A percentile compares a stretch with the other conserved stretches of the same genome.
Evolutionary conservation across 257 asterid genomes (phyloP).

Genomic region (Ilex aquifolium): DNA sequence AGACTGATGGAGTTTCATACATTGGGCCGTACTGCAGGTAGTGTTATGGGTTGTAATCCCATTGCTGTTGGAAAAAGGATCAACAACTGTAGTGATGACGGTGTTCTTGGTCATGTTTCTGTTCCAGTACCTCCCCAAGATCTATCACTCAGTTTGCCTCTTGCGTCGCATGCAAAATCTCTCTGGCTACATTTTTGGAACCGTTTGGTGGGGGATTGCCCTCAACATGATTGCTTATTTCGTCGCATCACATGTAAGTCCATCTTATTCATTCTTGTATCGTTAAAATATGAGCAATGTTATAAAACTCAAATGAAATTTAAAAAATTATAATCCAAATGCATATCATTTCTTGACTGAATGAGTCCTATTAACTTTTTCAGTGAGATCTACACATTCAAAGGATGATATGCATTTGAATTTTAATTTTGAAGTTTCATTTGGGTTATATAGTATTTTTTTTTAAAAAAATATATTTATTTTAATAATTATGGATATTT

Average conservation of each 20-base stretch:
- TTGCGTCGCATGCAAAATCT: conserved; percentile 80
- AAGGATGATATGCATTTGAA: too few relatives aligned
- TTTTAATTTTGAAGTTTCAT: too few relatives aligned
- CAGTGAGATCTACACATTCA: too few relatives aligned
- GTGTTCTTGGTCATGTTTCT: conserved; percentile 54
- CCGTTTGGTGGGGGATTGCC: conserved; percentile 99
- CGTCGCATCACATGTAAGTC: conserved; percentile 86
- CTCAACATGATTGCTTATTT: conserved; percentile 93
- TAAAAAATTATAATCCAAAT: too few relatives aligned
- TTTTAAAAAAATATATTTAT: too few relatives aligned
- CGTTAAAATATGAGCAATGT: too few relatives aligned
- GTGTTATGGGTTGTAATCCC: conserved; percentile 80
- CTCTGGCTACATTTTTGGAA: conserved; percentile 87
- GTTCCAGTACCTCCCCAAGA: conserved; percentile 84
- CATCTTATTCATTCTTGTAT: background rate
- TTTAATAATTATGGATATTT: too few relatives aligned
- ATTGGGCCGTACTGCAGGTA: conserved; percentile 37
- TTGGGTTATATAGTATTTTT: too few relatives aligned
- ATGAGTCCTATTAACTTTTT: too few relatives aligned
- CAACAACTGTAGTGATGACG: conserved; percentile 71
- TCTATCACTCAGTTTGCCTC: conserved; percentile 75
- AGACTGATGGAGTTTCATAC: too few relatives aligned
- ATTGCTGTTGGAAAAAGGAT: conserved; percentile 50
- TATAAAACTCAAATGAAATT: too few relatives aligned
- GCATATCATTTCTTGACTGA: too few relatives aligned